A percentile compares a stretch with the other conserved stretches of the same genome.
Conservation (phyloP, 306 rosid species). For the Cicer judaicum region DNA sequence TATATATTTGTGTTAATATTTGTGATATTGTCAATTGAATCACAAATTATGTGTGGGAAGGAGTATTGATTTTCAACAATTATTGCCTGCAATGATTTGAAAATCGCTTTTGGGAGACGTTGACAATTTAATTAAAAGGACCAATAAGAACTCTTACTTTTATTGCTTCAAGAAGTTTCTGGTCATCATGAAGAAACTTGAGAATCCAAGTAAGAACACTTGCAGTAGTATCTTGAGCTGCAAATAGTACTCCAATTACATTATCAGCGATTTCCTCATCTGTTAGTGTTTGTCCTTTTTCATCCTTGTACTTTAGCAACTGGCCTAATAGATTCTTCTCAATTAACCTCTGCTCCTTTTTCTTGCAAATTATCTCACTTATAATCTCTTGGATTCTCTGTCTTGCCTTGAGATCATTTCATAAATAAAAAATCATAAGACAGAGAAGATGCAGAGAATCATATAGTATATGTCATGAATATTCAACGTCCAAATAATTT, state of each 20-base stretch:
- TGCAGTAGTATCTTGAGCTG: constrained; percentile 97
- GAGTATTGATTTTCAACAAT: constrained; percentile 27
- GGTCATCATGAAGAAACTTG: constrained; percentile 84
- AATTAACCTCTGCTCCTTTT: constrained; percentile 59
- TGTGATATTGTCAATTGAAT: too few species aligned
- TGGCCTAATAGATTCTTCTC: constrained; percentile 68
- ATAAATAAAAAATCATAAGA: not conserved
- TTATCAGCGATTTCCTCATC: constrained; percentile 83
- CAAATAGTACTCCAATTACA: constrained; percentile 85
- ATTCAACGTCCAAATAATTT: too few species aligned
- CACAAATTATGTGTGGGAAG: too few species aligned
- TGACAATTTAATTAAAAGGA: not conserved
- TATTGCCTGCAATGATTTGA: constrained; percentile 42
- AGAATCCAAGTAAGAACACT: constrained; percentile 90
- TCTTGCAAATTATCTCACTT: constrained; percentile 64
- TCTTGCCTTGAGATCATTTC: constrained; percentile 64
- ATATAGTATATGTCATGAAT: too few species aligned
- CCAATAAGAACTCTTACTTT: constrained; percentile 50
- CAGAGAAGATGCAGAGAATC: not conserved
- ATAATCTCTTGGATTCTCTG: constrained; percentile 65
- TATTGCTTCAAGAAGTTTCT: constrained; percentile 71
- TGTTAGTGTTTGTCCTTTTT: constrained; percentile 50
- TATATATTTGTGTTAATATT: too few species aligned
- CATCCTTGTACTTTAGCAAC: constrained; percentile 63
- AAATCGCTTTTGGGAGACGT: not conserved